These are phyloP conservation scores for Xanthoceras sorbifolium DNA, from an alignment of 345 rosid species.

Conservation along the genomic window DNA sequence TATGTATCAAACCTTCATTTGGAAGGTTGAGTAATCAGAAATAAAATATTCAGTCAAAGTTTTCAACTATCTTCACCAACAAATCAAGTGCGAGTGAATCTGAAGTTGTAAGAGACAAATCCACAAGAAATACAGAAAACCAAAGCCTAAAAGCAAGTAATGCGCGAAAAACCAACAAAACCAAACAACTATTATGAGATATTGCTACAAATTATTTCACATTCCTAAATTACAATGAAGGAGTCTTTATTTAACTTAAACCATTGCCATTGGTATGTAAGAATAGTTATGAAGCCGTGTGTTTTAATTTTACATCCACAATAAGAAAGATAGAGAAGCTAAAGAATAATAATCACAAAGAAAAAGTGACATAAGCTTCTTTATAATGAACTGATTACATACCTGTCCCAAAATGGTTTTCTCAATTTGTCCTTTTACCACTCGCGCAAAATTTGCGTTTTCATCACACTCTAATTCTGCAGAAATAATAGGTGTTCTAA, in stretches of 20 bases:
- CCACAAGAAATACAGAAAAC: neutral
- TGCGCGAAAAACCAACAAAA: neutral
- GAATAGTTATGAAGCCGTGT: neutral
- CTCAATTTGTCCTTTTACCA: conserved; percentile 73
- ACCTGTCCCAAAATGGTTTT: conserved; percentile 94
- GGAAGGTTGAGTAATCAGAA: no score
- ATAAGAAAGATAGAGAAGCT: neutral
- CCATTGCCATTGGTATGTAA: neutral
- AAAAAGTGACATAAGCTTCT: neutral
- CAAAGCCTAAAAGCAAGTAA: neutral
- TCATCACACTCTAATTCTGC: conserved; percentile 69
- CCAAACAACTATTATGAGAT: neutral
- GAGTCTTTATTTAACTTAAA: neutral
- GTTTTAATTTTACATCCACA: neutral
- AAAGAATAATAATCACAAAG: neutral
- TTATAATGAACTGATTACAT: conserved; percentile 7
- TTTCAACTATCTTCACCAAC: no score
- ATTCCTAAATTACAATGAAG: neutral
- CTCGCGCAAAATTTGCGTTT: conserved; percentile 58
- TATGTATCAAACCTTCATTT: no score
- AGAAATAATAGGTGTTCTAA: conserved; percentile 84
- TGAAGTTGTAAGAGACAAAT: neutral
- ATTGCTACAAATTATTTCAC: neutral
- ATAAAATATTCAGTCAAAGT: no score
- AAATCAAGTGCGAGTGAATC: neutral